Evolutionary conservation across 345 rosid species (phyloP).

Genomic region (Xanthoceras sorbifolium): DNA sequence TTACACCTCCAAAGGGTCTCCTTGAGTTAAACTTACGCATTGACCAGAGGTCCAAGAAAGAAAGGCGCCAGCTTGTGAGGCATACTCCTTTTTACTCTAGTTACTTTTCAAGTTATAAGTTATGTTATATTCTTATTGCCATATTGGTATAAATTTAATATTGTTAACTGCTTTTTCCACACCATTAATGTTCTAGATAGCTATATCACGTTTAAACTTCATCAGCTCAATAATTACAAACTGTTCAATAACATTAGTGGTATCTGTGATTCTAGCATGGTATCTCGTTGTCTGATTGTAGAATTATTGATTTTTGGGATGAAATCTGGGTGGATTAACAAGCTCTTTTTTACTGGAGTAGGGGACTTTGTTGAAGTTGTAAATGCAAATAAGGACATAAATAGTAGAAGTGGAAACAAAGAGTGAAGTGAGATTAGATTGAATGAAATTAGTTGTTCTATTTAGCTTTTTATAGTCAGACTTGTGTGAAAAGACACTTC

Average conservation of each 20-base stretch:
- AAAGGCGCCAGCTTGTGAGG: constrained; percentile 93
- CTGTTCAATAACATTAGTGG: not conserved
- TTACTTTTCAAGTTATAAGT: constrained; percentile 23
- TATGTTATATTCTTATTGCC: not conserved
- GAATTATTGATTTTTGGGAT: not conserved
- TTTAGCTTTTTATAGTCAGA: not conserved
- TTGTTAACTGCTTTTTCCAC: not conserved
- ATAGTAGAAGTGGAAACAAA: not conserved
- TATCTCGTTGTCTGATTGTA: not conserved
- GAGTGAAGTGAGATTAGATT: not conserved
- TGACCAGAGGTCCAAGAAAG: constrained; percentile 82
- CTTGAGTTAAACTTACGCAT: constrained; percentile 72
- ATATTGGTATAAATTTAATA: not conserved
- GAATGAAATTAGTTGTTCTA: not conserved
- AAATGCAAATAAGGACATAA: not conserved
- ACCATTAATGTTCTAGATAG: not conserved
- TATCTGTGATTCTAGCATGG: not conserved
- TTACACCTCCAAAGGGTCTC: constrained; percentile 90
- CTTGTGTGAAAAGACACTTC: not conserved
- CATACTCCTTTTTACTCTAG: constrained; percentile 50
- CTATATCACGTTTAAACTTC: not conserved
- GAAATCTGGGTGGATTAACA: not conserved
- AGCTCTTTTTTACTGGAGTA: not conserved
- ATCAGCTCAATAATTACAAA: not conserved
- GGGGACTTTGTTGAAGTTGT: not conserved